Evolutionary conservation across 2,329 filamentous ascomycete species (phyloP).

Genomic region (Venturia asperata): DNA sequence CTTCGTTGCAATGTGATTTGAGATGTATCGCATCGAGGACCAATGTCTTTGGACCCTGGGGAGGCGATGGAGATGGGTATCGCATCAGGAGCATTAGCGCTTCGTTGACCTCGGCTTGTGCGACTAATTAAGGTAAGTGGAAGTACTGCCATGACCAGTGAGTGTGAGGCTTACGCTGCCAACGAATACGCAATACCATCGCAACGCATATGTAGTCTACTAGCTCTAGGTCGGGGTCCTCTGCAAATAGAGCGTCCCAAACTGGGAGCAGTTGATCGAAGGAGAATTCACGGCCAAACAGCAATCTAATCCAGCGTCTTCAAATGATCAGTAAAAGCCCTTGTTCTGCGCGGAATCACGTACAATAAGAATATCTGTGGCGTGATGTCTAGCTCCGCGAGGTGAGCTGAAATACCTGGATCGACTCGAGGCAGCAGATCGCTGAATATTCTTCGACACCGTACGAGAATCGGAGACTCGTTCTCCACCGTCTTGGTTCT

Average conservation of each 20-base stretch:
- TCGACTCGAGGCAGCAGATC: conserved; percentile 71
- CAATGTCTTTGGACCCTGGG: conserved; percentile 66
- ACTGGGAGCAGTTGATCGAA: conserved; percentile 76
- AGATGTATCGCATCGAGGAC: conserved; percentile 80
- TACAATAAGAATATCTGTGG: conserved; percentile 95
- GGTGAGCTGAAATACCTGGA: conserved; percentile 72
- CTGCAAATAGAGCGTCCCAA: conserved; percentile 87
- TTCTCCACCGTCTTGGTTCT: conserved; percentile 26
- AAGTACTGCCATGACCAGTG: neutral
- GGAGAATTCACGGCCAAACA: conserved; percentile 89
- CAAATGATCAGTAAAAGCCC: neutral
- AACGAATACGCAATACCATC: conserved; percentile 87
- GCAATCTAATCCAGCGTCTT: conserved; percentile 84
- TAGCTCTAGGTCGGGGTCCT: conserved; percentile 71
- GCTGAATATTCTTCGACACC: conserved; percentile 82
- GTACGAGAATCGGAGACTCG: conserved; percentile 68
- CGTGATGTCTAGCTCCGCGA: conserved; percentile 78
- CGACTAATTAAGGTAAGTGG: conserved; percentile 45
- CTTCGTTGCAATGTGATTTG: conserved; percentile 53
- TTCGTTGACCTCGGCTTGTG: conserved; percentile 74
- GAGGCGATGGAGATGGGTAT: conserved; percentile 61
- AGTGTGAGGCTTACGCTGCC: conserved; percentile 59
- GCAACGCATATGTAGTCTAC: conserved; percentile 88
- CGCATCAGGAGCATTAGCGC: conserved; percentile 76
- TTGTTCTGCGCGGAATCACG: conserved; percentile 15